Base-by-base conservation (phyloP, 805 yeast species). In the Metschnikowia santaceciliae region DNA sequence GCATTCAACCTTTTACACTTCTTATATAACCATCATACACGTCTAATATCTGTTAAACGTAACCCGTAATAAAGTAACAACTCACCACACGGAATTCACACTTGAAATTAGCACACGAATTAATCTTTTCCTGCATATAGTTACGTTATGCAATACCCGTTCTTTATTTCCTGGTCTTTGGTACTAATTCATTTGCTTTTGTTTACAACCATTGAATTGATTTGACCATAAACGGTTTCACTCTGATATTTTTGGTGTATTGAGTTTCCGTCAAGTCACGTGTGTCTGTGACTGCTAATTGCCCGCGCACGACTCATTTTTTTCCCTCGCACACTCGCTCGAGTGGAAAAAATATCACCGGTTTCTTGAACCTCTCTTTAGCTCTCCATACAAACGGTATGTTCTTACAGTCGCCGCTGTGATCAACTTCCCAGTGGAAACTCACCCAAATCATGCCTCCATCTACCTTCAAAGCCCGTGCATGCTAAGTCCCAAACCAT, bases 391-490 rank as follows among this genome's bases (percentile, higher is more conserved):
- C 51, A 50, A 54, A 52, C 52, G 56, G 59, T 56, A 56, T 56
- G 59, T 56, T 48, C 52, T 32, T 13, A 10, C 14, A 26, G 15
- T 33, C 17, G 7, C 33, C 40, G 6, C 22, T n/a, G 23, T 36
- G 62, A 72, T 75, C 64, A 63, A 62, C 70, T 32, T 65, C 71
- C 20, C 72, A 76, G 68, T 19, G 80, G 91, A 92, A 99, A 76
- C 98, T 78, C 94, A 92, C 83, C 92, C 98, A 65, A 94, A 92
- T 96, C 94, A 94, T 82, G 98, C 92, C 78, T 92, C 98, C 80
- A 90, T 90, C 81, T 98, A 94, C 81, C 92, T 92, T 94, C 97
- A 91, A 20, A 6, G n/a, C 11, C 26, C 2, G 40, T 37, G 11
- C 11, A 20, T 7, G 13, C 30, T 15, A 15, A 13, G 30, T 8